A percentile compares a stretch with the other conserved stretches of the same genome.
phyloP scores from a whole-genome alignment of 441 rosid species.

The Pelargonium citronellum region DNA sequence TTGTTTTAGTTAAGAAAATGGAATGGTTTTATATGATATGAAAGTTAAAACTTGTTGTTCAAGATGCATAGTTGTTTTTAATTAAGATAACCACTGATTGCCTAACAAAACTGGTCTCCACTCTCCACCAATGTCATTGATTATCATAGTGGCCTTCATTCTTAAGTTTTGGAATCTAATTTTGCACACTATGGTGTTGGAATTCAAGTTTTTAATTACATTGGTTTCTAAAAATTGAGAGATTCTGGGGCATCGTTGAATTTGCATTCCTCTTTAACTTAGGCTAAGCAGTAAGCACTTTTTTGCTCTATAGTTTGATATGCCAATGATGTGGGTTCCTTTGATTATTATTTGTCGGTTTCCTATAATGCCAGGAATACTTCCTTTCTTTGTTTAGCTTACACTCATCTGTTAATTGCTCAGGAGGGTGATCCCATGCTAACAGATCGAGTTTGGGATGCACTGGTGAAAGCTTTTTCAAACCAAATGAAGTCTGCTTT shows the following conservation, averaged over 20 bases:
- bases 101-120: background rate
- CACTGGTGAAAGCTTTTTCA: slow-evolving; percentile 80
- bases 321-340: slow-evolving; percentile 1
- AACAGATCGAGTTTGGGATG: slow-evolving; percentile 95
- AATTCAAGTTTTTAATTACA: background rate
- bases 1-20: background rate
- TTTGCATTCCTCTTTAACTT: background rate
- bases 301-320: background rate
- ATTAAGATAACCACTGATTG: background rate
- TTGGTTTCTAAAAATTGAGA: background rate
- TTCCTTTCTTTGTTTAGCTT: slow-evolving; percentile 18
- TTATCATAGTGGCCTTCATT: background rate
- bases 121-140: too few relatives aligned
- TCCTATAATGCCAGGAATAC: slow-evolving; percentile 5
- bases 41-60: background rate
- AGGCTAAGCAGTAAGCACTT: background rate
- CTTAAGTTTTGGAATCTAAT: too few relatives aligned
- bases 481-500: slow-evolving; percentile 90
- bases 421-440: slow-evolving; percentile 81
- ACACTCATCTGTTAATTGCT: slow-evolving; percentile 22
- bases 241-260: background rate
- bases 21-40: background rate
- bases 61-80: background rate
- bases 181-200: too few relatives aligned
- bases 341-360: slow-evolving; percentile 8